phyloP scores from a whole-genome alignment of 768 basidiomycete genomes.

The Cystobasidium ongulense region DNA sequence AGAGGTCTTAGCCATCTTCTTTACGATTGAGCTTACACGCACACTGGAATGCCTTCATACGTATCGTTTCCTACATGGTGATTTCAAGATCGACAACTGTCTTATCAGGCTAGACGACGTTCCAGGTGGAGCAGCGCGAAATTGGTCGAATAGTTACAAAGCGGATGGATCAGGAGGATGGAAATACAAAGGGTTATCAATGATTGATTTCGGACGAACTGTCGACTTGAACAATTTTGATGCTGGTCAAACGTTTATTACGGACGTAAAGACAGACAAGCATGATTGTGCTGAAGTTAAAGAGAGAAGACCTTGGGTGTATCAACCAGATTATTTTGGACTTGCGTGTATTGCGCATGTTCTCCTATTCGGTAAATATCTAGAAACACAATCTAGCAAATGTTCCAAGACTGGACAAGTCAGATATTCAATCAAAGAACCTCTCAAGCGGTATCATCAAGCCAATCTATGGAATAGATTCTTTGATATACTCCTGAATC shows the following conservation, averaged over 20 bases:
- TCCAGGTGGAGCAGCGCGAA: slow-evolving; percentile 55
- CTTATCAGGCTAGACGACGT: slow-evolving; percentile 82
- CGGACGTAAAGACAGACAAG: slow-evolving; percentile 81
- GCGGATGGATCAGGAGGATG: slow-evolving; percentile 74
- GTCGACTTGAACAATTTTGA: slow-evolving; percentile 81
- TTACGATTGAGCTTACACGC: slow-evolving; percentile 78
- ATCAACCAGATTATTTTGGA: slow-evolving; percentile 94
- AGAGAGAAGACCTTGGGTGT: slow-evolving; percentile 77
- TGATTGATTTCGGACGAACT: slow-evolving; percentile 96
- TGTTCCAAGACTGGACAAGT: slow-evolving; percentile 35
- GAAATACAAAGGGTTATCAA: slow-evolving; percentile 73
- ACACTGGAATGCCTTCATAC: slow-evolving; percentile 72
- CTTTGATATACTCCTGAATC: slow-evolving; percentile 81
- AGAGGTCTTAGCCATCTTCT: slow-evolving; percentile 89
- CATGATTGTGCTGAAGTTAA: slow-evolving; percentile 88
- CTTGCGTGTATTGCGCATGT: slow-evolving; percentile 87
- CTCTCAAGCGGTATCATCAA: slow-evolving; percentile 95
- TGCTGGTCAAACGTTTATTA: slow-evolving; percentile 64
- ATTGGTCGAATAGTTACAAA: slow-evolving; percentile 70
- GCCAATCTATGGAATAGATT: slow-evolving; percentile 70
- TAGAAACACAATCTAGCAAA: slow-evolving; percentile 57
- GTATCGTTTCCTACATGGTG: slow-evolving; percentile 86
- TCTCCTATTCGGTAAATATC: slow-evolving; percentile 93
- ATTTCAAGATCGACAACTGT: slow-evolving; percentile 98
- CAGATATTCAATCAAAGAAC: slow-evolving; percentile 60